Base-by-base conservation (phyloP, 2,329 filamentous ascomycete genomes). In the Sodiomyces alkalinus region DNA sequence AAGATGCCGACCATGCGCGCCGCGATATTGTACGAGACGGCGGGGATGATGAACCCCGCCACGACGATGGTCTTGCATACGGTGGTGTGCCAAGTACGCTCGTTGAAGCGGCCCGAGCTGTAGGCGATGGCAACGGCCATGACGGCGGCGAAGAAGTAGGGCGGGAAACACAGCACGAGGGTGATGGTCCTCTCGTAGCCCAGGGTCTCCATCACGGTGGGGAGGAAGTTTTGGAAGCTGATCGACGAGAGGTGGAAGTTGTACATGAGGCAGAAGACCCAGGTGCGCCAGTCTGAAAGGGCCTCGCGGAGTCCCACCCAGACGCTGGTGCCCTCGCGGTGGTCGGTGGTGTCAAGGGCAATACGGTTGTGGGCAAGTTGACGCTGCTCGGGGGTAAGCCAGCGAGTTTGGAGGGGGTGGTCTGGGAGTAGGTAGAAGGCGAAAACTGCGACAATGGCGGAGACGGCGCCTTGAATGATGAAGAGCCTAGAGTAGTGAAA, bases 221-320 rank as follows among this genome's bases (percentile, higher is more conserved):
- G 83, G 24, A 87, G 53, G 44, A 86, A 86, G 0, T 77, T 83
- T 27, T 72, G 77, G 48, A 74, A 85, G 4, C 79, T 77, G 22
- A 58, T 60, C 10, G 59, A 58, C 6, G 57, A 55, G 9, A 45
- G 36, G 25, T 41, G 41, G 26, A 43, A 34, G 30, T 45, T 39
- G 21, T 44, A 38, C 36, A 44, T 44, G n/a, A 44, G 33, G 2
- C 39, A 41, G 14, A 46, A 32, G 0, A 41, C 33, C 43, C 41
- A 47, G 3, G 42, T 29, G 6, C 41, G 44, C 18, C 40, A 41
- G 8, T 47, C 44, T 0, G 35, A 26, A 3, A 42, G 22, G 1
- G 44, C 41, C 15, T 45, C 39, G 1, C 30, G 28, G 11, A 46
- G 38, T 4, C 43, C 49, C 50, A 5, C 53, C 41, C 39, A 55